A percentile compares a stretch with the other conserved stretches of the same genome.
phyloP scores from a whole-genome alignment of 1,284 basidiomycete genomes.

The Rhodotorula sp. region DNA sequence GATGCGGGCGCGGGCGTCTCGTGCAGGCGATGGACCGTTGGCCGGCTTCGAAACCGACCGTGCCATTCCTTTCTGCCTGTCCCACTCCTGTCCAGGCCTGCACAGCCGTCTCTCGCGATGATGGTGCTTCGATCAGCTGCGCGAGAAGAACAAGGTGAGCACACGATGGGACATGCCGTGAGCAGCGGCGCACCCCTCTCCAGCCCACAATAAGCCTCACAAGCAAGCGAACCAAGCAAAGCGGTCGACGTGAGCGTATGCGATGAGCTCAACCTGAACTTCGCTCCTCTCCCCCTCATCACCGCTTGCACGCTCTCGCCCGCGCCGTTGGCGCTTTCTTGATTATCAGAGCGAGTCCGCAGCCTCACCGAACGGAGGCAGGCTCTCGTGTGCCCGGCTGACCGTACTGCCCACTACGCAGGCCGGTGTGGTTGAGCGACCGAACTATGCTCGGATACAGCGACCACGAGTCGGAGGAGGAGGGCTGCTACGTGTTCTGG shows the following conservation, averaged over 20 bases:
- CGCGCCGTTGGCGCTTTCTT: no score
- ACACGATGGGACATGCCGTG: no score
- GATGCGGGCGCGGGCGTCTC: background rate
- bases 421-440: background rate
- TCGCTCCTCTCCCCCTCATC: no score
- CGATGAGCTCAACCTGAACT: no score
- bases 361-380: no score
- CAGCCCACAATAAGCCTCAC: background rate
- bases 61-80: background rate
- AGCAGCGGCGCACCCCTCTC: background rate
- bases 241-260: no score
- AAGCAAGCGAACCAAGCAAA: no score
- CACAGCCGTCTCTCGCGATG: background rate
- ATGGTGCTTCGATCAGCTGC: background rate
- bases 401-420: background rate
- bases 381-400: background rate
- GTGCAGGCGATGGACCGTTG: background rate
- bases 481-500: conserved; percentile 18
- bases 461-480: conserved; percentile 6
- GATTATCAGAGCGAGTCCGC: no score
- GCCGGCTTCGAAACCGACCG: background rate
- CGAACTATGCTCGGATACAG: background rate
- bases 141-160: background rate
- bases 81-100: no score
- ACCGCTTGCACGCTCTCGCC: no score